Base-by-base conservation (phyloP, 306 rosid species). In the Quillaja saponaria region DNA sequence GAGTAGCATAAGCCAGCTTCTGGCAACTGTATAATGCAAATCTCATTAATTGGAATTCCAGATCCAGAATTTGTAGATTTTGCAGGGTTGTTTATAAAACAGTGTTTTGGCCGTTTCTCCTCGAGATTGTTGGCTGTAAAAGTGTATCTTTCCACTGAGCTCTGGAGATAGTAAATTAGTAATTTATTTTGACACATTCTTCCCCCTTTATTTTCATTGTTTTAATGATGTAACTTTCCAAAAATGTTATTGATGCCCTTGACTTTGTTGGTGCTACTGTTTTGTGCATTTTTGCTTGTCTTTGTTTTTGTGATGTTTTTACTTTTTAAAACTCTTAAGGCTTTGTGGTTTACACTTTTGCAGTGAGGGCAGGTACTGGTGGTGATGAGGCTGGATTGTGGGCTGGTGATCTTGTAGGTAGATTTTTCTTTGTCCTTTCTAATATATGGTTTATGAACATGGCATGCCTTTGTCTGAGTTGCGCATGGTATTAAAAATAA, bases 391-490 rank as follows among this genome's bases (percentile, higher is more conserved):
- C 99, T 60, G 99, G 99, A 81, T 58, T 92, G 55, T 92, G 96
- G 99, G 99, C 95, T 33, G 96, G 99, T 92, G 99, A 92, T 79
- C 99, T 92, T 92, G 99, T 92, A 86, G 96, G 96, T 92, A 89
- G 82, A 92, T 78, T 78, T 76, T 88, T 78, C 70, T 83, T 75
- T 79, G 78, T 88, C 82, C 61, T 74, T 76, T 72, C 49, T 68
- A 62, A 77, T 64, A 49, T 66, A 21, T 67, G 53, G 50, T 34
- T 34, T 58, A 44, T 59, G 63, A 62, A 55, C 17, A n/a, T 49
- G 48, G 16, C 68, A 55, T 49, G 21, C 49, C 42, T 57, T 46
- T 34, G 28, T 58, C 39, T 58, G 7, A 38, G 69, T 66, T 42
- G 17, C 49, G 8, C 56, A 34, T 52, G 45, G 10, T 10, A 55